A percentile compares a stretch with the other conserved stretches of the same genome.
phyloP scores from a whole-genome alignment of 805 yeast genomes.

The Kluyveromyces wickerhamii region DNA sequence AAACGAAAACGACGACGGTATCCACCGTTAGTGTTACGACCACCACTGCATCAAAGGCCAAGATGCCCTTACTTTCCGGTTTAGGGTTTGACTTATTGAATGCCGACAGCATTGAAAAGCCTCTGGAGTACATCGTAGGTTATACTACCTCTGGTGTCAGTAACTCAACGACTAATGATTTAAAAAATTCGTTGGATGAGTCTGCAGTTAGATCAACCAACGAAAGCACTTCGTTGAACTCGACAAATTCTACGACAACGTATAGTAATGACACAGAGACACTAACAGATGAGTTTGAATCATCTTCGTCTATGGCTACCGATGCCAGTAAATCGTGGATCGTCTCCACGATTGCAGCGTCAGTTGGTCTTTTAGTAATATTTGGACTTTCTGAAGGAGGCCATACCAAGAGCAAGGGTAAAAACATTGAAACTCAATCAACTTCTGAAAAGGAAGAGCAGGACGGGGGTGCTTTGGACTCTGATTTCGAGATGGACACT shows the following conservation, averaged over 20 bases:
- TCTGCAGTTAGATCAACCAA: not conserved
- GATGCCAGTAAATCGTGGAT: conserved; percentile 5
- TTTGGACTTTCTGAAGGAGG: not conserved
- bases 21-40: conserved; percentile 10
- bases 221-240: not conserved
- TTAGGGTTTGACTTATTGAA: conserved; percentile 2
- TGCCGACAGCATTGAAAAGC: not conserved
- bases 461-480: too few species aligned
- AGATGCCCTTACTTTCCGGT: conserved; percentile 1
- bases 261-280: not conserved
- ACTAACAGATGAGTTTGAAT: not conserved
- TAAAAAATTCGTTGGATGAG: too few species aligned
- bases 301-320: conserved; percentile 1
- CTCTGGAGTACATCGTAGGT: not conserved
- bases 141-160: not conserved
- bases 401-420: not conserved
- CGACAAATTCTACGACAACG: not conserved
- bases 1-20: conserved; percentile 13
- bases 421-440: not conserved
- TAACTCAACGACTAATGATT: not conserved
- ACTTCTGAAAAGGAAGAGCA: not conserved
- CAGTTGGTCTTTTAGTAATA: conserved; percentile 1
- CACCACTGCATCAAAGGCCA: conserved; percentile 8
- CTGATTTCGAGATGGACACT: not conserved
- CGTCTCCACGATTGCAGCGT: conserved; percentile 1